Evolutionary conservation across 768 basidiomycete genomes (phyloP), one percentile per base, ranked within the genome.

Genomic region (Calocybe indica): DNA sequence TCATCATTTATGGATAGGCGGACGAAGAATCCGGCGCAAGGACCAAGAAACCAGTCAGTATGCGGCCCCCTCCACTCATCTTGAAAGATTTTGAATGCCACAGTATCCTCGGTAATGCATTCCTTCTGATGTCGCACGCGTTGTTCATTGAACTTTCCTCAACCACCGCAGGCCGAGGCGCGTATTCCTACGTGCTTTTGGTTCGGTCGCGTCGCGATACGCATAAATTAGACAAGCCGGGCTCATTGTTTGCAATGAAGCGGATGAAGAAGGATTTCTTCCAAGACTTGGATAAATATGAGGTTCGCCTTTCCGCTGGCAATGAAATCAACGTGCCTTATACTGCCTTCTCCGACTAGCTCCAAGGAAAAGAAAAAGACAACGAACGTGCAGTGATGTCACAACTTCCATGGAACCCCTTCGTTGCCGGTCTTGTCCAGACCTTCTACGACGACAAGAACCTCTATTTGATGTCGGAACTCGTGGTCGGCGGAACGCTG

Each of bases 391-490:
- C 55, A 12, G 50, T 55, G 11, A 71, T 83, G 7, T 56, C 58
- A 11, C 50, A 53, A 39, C 60, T 82, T 14, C 67, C 68, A 4
- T 82, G 80, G 81, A 73, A 69, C 46, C 73, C 80, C 0, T 83
- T 79, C 63, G 56, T 80, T 32, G 63, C 65, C 6, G 75, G 76
- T 3, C 58, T 79, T 2, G 50, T 79, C 31, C 63, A 71, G 43
- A 62, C 60, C 1, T 77, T 80, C 55, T 53, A 66, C 35, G 82
- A 83, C 56, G 34, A 60, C 1, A 53, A 59, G 43, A 78, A 76
- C 48, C 54, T 78, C 12, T 83, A 83, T 54, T 55, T 75, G 33
- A 58, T 74, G 56, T 61, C 79, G 31, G 81, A 84, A 59, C 68
- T 69, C 53, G 68, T 73, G 10, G 72, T 77, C 0, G 64, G 68